Evolutionary conservation across 78 protist species (phyloP).

Genomic region (Dictyostelium brefeldianum): DNA sequence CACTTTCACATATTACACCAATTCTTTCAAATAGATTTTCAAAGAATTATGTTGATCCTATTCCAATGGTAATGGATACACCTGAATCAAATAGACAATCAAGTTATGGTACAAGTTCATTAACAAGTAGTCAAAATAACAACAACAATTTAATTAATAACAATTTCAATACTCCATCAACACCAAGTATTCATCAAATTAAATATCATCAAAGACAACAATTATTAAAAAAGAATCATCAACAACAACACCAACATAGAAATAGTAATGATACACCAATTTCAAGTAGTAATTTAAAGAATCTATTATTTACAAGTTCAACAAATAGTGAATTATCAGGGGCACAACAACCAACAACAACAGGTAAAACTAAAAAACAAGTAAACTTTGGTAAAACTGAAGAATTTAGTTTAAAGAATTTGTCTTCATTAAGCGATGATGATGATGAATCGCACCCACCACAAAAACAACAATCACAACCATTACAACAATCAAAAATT

Average conservation of each 20-base stretch:
- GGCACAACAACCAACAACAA: background rate
- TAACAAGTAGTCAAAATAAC: background rate
- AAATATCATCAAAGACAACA: background rate
- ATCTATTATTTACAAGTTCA: background rate
- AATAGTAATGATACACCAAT: background rate
- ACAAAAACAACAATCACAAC: background rate
- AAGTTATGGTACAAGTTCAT: background rate
- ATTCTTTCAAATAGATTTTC: background rate
- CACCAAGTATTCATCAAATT: background rate
- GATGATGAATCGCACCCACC: background rate
- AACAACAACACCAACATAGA: background rate
- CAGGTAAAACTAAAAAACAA: slow-evolving; percentile 26
- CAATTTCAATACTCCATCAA: background rate
- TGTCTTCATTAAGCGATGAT: background rate
- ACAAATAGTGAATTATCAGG: background rate
- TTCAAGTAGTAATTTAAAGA: background rate
- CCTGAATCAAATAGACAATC: background rate
- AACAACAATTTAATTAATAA: no score
- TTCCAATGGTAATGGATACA: slow-evolving; percentile 54
- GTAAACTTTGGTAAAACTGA: slow-evolving; percentile 47
- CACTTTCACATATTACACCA: slow-evolving; percentile 47
- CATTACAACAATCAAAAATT: background rate
- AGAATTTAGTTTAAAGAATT: slow-evolving; percentile 20
- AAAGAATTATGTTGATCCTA: slow-evolving; percentile 10
- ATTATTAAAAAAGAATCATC: background rate